Base-by-base conservation (phyloP, 2,329 filamentous ascomycete genomes). In the Leptographium lundbergii region DNA sequence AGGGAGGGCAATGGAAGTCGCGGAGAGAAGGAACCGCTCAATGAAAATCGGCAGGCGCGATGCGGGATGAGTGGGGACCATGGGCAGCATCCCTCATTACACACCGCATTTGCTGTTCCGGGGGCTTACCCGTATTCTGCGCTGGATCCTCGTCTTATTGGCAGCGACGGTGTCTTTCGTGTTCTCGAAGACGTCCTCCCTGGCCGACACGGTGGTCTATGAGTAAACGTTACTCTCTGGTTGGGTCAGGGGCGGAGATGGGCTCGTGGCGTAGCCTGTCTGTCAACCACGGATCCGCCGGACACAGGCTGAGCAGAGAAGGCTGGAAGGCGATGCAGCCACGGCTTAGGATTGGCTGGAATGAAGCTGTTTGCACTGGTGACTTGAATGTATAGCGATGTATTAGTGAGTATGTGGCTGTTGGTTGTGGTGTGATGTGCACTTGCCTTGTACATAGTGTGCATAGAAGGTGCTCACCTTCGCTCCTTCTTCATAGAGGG, bases 231-330 rank as follows among this genome's bases (percentile, higher is more conserved):
- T 50, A 25, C 17, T 50, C 6, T 45, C 39, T 42, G 39, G 39
- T 42, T 42, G 39, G 39, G 25, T 24, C 27, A 52, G 25, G 19
- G 51, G 29, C 19, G 19, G 27, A 54, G 14, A 11, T 17, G 29
- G 29, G 4, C 14, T 25, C 24, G 54, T 29, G 36, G 54, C 54
- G 54, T 24, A 55, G 36, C 54, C 19, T 48, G n/a, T 36, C 58
- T 57, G 59, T 57, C 54, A 55, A 36, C 50, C 57, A 39, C 60
- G 61, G 60, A 63, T 59, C 47, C 58, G 60, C 48, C 61, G 61
- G 61, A 55, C 61, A 53, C 56, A 59, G 57, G 48, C 53, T 57
- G 61, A 34, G 25, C 22, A 53, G 24, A 50, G 52, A 56, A 54
- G 54, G 59, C 61, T 60, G 56, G 51, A 45, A n/a, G 54, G 25